phyloP scores from a whole-genome alignment of 1,284 basidiomycete species.

The Rhodotorula sp. region DNA sequence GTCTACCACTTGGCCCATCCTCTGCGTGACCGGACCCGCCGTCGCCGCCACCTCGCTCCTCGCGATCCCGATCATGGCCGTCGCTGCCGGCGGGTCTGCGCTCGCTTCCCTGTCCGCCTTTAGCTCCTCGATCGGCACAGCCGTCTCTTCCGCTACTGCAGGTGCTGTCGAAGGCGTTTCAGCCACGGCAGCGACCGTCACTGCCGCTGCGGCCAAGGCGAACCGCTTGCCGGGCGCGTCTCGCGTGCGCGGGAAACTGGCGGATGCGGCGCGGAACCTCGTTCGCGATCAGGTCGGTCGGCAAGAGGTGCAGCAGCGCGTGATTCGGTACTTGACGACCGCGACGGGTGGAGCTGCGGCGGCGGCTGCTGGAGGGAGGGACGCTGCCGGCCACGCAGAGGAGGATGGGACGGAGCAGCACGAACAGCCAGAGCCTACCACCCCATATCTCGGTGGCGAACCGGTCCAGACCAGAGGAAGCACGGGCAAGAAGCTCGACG shows the following conservation, averaged over 20 bases:
- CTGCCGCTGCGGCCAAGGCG: slow-evolving; percentile 27
- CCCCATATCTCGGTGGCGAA: neutral
- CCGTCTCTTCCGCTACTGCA: slow-evolving; percentile 15
- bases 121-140: slow-evolving; percentile 12
- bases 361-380: neutral
- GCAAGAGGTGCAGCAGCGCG: slow-evolving; percentile 20
- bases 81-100: slow-evolving; percentile 32
- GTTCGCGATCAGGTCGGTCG: slow-evolving; percentile 22
- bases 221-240: slow-evolving; percentile 25
- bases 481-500: slow-evolving; percentile 26
- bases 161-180: slow-evolving; percentile 4
- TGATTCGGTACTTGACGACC: slow-evolving; percentile 33
- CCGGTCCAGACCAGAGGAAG: slow-evolving; percentile 6
- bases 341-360: neutral
- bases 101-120: slow-evolving; percentile 31
- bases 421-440: neutral
- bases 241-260: slow-evolving; percentile 26
- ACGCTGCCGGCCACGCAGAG: neutral
- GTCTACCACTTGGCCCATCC: slow-evolving; percentile 36
- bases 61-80: slow-evolving; percentile 35
- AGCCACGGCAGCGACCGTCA: slow-evolving; percentile 7
- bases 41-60: slow-evolving; percentile 34
- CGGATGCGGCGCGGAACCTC: slow-evolving; percentile 33
- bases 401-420: neutral
- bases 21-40: slow-evolving; percentile 33